Base-by-base conservation (phyloP, 2,329 filamentous ascomycete species). In the Pezicula rhizophila region DNA sequence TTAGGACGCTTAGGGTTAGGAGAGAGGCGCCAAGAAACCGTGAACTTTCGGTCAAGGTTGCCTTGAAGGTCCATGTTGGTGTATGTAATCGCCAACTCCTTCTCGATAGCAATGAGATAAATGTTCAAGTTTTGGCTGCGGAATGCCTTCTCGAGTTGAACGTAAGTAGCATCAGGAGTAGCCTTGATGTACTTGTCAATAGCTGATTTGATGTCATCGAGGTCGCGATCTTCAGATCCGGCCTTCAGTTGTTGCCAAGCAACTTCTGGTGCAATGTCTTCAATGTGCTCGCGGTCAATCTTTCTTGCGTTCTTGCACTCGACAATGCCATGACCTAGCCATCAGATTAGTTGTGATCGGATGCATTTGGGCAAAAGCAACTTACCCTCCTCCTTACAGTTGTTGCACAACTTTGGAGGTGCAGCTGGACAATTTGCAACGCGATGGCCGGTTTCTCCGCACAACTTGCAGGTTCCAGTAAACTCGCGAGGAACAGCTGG, bases 61-160 rank as follows among this genome's bases (percentile, higher is more conserved):
- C 85, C 85, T 59, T 88, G 83, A 1, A 87, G 69, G 54, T 88
- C 83, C 79, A 88, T 85, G 66, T 85, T 84, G 52, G 81, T 86
- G 56, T 82, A 76, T 5, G 80, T 79, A 1, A 68, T 61, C 0
- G 72, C 62, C 26, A 85, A 64, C 31, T 76, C 67, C 55, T 78
- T 76, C 69, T 86, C 77, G 5, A 78, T 65, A 5, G 79, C 80
- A 55, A 88, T 84, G 46, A 89, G 67, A 66, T 75, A 84, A 12
- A 85, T 66, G 3, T 66, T 66, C 50, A 85, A 72, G 0, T 69
- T 62, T 38, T 78, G 69, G 2, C 65, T 57, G 6, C 84, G 79
- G 61, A 89, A 76, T 1, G 72, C 72, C 28, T 71, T 59, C 69
- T 89, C 84, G 5, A 89, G 71, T 15, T 83, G 71, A 7, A 68